Conservation (phyloP, 192 early-diverging fungal genomes). For the Thamnidium elegans region DNA sequence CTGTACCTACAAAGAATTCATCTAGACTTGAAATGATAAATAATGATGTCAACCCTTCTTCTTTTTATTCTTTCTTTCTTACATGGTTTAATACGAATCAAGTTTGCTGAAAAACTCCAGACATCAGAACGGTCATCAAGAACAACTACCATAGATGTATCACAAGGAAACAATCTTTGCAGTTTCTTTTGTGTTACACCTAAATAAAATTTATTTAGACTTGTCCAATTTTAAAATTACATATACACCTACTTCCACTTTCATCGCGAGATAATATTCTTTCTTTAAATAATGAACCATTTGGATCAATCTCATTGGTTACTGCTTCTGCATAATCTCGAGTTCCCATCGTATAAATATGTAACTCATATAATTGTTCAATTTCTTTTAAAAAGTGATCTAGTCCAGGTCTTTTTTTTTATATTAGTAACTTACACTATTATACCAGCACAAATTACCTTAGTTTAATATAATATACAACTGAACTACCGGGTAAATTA, state of each 20-base stretch:
- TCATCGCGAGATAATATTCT: slow-evolving; percentile 94
- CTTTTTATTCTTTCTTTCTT: slow-evolving; percentile 26
- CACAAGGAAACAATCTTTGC: slow-evolving; percentile 85
- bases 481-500: slow-evolving; percentile 61
- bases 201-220: slow-evolving; percentile 19
- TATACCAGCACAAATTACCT: too few relatives aligned
- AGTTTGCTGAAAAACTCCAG: slow-evolving; percentile 87
- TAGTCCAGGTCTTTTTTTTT: slow-evolving; percentile 69
- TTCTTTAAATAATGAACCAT: slow-evolving; percentile 71
- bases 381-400: slow-evolving; percentile 72
- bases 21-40: slow-evolving; percentile 43
- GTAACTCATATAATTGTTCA: slow-evolving; percentile 80
- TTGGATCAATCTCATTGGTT: slow-evolving; percentile 83
- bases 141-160: slow-evolving; percentile 94
- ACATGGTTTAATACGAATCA: slow-evolving; percentile 90
- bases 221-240: background rate
- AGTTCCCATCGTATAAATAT: slow-evolving; percentile 99
- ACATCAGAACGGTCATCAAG: slow-evolving; percentile 96
- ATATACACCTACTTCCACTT: slow-evolving; percentile 64
- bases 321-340: slow-evolving; percentile 89
- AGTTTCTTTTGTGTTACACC: slow-evolving; percentile 78
- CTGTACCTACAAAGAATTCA: slow-evolving; percentile 90
- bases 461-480: slow-evolving; percentile 83
- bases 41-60: background rate
- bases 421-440: too few relatives aligned